Base-by-base conservation (phyloP, 495 filamentous ascomycete species). In the Trypethelium eluteriae region DNA sequence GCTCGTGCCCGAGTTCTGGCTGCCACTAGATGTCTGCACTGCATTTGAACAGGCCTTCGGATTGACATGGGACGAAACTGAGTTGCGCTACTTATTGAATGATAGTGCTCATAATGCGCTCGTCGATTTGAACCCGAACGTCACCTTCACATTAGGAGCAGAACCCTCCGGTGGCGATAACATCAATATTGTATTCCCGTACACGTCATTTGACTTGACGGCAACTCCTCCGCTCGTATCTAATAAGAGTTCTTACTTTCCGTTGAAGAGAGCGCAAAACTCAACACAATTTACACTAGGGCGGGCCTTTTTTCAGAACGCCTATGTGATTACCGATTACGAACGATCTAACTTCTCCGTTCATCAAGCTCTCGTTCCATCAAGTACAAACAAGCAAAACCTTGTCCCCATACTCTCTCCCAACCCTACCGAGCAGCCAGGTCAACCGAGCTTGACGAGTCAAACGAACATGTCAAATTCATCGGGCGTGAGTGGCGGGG, bases 1-100 rank as follows among this genome's bases (percentile, higher is more conserved):
- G 16, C 85, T 86, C 2, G 87, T 87, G 1, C 85, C 88, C 1
- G 85, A 83, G 66, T 79, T 90, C 0, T 90, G 86, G 87, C 81
- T 91, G 2, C 88, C 88, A 2, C 72, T 75, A 39, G 71, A 74
- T 12, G 80, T 86, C n/a, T 90, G 88, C 73, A 76, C 84, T 34
- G 76, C 77, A 3, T 90, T 91, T 67, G 88, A 87, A 61, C 66
- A 75, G 6, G 81, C 81, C 7, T 76, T 90, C 41, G 83, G 83
- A 44, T 75, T 91, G 7, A 81, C 74, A 1, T 89, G 85, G 74
- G 81, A 86, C 67, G 78, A 81, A 68, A 78, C 41, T 61, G 75
- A 85, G 2, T 81, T 85, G 11, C 73, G 75, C 3, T 78, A 79
- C 63, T 73, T 73, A 38, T 46, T 70, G 9, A 78, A 77, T 67